Evolutionary conservation across 202 grass and related monocot genomes (phyloP).

Genomic region (Setaria italica): DNA sequence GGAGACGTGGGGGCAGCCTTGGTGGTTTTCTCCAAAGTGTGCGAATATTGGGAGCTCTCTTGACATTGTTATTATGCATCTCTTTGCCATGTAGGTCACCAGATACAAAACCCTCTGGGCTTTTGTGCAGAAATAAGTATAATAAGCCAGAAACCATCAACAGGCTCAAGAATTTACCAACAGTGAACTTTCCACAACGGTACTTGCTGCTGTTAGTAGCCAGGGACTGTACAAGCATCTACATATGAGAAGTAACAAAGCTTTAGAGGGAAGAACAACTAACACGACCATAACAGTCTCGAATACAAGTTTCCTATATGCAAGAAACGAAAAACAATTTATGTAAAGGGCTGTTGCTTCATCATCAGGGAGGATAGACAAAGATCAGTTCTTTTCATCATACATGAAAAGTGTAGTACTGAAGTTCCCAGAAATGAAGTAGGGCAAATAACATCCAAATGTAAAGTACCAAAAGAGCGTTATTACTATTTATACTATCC

Average conservation of each 20-base stretch:
- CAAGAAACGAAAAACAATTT: slow-evolving; percentile 2
- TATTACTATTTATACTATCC: not conserved
- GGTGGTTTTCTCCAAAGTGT: slow-evolving; percentile 86
- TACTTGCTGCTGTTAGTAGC: slow-evolving; percentile 60
- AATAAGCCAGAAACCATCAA: slow-evolving; percentile 67
- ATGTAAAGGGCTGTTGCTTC: not conserved
- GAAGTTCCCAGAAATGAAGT: not conserved
- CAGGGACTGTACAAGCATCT: slow-evolving; percentile 63
- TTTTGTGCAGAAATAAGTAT: slow-evolving; percentile 65
- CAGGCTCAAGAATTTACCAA: slow-evolving; percentile 76
- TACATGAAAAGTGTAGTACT: not conserved
- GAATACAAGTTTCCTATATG: slow-evolving; percentile 17
- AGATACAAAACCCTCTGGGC: slow-evolving; percentile 50
- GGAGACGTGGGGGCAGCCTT: slow-evolving; percentile 74
- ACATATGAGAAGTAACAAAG: slow-evolving; percentile 36
- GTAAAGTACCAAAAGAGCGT: not conserved
- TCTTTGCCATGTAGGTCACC: slow-evolving; percentile 53
- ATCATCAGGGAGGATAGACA: not conserved
- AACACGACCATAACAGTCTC: slow-evolving; percentile 13
- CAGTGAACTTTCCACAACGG: slow-evolving; percentile 67
- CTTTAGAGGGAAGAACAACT: slow-evolving; percentile 26
- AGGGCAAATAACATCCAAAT: not conserved
- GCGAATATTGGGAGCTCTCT: slow-evolving; percentile 48
- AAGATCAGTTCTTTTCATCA: not conserved
- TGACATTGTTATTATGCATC: slow-evolving; percentile 37